Conservation (phyloP, 352 stramenopile species). For the Globisporangium carolinianum region DNA sequence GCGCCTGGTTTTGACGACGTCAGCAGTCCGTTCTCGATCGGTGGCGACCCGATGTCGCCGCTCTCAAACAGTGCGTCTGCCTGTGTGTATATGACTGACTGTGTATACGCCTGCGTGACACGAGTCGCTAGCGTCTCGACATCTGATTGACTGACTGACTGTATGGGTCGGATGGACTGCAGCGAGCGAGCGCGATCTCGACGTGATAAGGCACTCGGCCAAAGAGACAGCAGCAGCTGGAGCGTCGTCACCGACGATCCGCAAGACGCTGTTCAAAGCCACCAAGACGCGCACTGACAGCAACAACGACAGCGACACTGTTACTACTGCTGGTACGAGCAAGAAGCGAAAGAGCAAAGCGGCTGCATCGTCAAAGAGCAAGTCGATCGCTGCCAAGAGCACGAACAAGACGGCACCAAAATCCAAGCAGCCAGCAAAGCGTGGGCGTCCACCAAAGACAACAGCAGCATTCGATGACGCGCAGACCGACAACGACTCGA, state of each 20-base stretch:
- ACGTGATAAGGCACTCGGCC: conserved; percentile 43
- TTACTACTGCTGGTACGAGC: not conserved
- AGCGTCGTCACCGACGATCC: conserved; percentile 5
- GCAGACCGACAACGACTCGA: conserved; percentile 60
- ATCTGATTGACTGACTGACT: not conserved
- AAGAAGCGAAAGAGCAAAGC: no score
- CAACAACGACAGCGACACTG: not conserved
- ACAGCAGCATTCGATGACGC: conserved; percentile 5
- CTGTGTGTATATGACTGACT: not conserved
- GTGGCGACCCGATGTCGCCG: conserved; percentile 53
- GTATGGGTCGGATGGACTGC: not conserved
- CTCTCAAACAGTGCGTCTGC: conserved; percentile 47
- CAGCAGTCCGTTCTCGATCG: conserved; percentile 50
- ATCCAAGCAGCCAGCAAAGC: conserved; percentile 11
- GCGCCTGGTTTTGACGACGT: conserved; percentile 28
- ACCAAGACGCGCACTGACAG: conserved; percentile 10
- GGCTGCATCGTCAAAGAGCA: no score
- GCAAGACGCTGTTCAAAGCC: conserved; percentile 26
- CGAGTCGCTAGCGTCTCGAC: not conserved
- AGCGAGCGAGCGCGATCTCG: conserved; percentile 60
- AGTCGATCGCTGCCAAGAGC: no score
- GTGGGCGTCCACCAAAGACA: not conserved
- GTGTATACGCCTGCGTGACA: not conserved
- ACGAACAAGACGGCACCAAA: conserved; percentile 2
- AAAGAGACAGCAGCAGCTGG: conserved; percentile 18